Base-by-base conservation (phyloP, 768 basidiomycete genomes). In the Calocera cornea region DNA sequence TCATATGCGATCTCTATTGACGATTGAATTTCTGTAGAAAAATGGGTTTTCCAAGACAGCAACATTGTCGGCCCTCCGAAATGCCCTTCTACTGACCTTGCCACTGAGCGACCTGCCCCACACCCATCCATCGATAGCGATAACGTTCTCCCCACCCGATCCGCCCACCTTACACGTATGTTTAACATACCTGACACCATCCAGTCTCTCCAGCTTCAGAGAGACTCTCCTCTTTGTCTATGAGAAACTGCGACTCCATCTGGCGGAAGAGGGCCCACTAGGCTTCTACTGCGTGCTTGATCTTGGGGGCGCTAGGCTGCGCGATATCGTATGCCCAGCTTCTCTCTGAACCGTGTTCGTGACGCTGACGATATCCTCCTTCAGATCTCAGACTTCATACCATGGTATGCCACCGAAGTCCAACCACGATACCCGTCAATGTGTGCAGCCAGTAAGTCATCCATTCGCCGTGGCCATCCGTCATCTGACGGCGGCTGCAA, bases 361-460 rank as follows among this genome's bases (percentile, higher is more conserved):
- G n/a, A n/a, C n/a, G n/a, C n/a, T n/a, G n/a, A n/a, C n/a, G n/a
- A n/a, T n/a, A n/a, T n/a, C n/a, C n/a, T n/a, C n/a, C 10, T 16
- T 27, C 54, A 60, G 54, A 11, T 60, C 22, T 33, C 54, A 31
- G 54, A 60, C 19, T 2, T 60, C 7, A 33, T 60, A 60, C 54
- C 54, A 2, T 60, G 54, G 54, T 60, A 60, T 33, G 31, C 54
- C 54, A 60, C 24, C 27, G 54, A 60, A 16, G 5, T 60, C 10
- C 54, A 60, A 60, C 54, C 54, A 29, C 24, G 54, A 60, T 60
- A 60, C 54, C 54, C 54, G 31, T 60, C 54, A 10, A 60, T 60
- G 54, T 60, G 54, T 33, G 54, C 54, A 29, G 54, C 54, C 31
- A 60, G 54, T 60, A 31, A 10, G 54, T 60, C 54, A 8, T 19